Evolutionary conservation across 2,329 filamentous ascomycete genomes (phyloP).

Genomic region (Fusarium mexicanum): DNA sequence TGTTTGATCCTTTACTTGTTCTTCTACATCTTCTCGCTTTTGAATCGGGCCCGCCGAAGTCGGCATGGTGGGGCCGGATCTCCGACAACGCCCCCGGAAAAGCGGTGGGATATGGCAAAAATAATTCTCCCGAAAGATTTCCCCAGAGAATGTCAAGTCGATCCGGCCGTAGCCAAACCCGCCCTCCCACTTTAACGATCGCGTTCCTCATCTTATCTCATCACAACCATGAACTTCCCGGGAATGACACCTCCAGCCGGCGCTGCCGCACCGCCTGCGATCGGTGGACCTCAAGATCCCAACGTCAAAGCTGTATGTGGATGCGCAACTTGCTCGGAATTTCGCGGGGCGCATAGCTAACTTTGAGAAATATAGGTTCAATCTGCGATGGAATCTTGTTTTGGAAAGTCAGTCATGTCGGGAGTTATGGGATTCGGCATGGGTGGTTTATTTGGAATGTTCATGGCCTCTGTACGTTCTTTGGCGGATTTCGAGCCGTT

Average conservation of each 20-base stretch:
- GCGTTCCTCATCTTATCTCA: neutral
- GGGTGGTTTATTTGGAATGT: slow-evolving; percentile 92
- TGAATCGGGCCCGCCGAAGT: slow-evolving; percentile 4
- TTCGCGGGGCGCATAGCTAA: slow-evolving; percentile 6
- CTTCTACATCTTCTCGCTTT: neutral
- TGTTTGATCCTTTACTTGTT: neutral
- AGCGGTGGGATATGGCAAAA: slow-evolving; percentile 55
- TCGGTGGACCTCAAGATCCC: slow-evolving; percentile 57
- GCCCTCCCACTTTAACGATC: slow-evolving; percentile 20
- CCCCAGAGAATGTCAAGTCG: slow-evolving; percentile 17
- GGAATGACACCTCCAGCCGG: slow-evolving; percentile 42
- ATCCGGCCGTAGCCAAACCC: slow-evolving; percentile 30
- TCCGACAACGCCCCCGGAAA: slow-evolving; percentile 26
- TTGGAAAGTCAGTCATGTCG: slow-evolving; percentile 86
- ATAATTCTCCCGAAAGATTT: slow-evolving; percentile 46
- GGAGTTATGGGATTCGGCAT: slow-evolving; percentile 95
- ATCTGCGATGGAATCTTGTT: slow-evolving; percentile 89
- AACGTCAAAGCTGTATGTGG: slow-evolving; percentile 60
- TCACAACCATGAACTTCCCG: slow-evolving; percentile 52
- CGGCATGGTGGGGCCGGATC: slow-evolving; percentile 38
- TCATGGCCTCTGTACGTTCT: slow-evolving; percentile 89
- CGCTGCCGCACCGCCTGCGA: slow-evolving; percentile 36
- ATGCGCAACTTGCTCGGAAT: neutral
- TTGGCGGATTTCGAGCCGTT: neutral
- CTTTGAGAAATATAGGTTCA: slow-evolving; percentile 70